Conservation (phyloP, 345 rosid species). For the Sonneratia caseolaris region DNA sequence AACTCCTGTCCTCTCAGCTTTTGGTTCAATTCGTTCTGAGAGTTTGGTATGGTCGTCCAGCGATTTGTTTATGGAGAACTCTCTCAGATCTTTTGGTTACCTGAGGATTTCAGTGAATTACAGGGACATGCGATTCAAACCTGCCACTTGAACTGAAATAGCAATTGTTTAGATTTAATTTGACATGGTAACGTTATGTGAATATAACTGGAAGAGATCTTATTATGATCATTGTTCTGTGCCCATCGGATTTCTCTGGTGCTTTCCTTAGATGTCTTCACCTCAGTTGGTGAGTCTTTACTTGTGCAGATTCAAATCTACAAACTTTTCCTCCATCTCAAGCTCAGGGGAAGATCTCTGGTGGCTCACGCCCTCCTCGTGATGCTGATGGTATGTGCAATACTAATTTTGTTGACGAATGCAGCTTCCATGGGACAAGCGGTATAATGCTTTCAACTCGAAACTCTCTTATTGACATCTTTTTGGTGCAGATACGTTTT, state of each 20-base stretch:
- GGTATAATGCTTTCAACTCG: background rate
- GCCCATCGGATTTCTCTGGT: background rate
- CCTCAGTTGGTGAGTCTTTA: slow-evolving; percentile 2
- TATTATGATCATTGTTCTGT: too few species aligned
- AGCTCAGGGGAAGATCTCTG: slow-evolving; percentile 75
- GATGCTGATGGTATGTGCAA: slow-evolving; percentile 72
- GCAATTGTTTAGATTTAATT: background rate
- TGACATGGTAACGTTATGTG: background rate
- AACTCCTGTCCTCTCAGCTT: background rate
- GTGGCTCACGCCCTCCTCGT: slow-evolving; percentile 63
- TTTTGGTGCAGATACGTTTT: slow-evolving; percentile 64
- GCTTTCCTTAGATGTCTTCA: background rate
- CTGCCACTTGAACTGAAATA: background rate
- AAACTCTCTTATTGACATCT: background rate
- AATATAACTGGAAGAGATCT: background rate
- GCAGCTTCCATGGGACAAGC: background rate
- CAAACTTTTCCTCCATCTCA: slow-evolving; percentile 80
- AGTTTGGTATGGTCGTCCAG: background rate
- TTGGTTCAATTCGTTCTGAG: background rate
- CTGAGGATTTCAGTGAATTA: background rate
- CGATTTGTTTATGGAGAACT: background rate
- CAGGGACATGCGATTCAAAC: background rate
- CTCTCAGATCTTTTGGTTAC: background rate
- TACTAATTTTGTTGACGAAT: background rate
- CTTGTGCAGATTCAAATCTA: slow-evolving; percentile 61